phyloP scores from a whole-genome alignment of 805 yeast species.

The Saturnispora saitoi region DNA sequence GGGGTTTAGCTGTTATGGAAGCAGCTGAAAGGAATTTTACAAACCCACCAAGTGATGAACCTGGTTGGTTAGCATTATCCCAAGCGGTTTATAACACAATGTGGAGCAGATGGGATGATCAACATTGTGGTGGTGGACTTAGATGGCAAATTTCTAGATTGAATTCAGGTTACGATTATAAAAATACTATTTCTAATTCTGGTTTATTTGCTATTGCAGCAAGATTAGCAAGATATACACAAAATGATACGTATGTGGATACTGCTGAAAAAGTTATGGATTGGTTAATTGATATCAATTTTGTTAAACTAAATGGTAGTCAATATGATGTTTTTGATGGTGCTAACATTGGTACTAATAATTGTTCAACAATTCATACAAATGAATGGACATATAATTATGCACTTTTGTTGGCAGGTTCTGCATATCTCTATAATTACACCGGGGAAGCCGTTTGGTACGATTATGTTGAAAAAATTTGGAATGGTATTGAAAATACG shows the following conservation, averaged over 20 bases:
- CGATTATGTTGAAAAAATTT: slow-evolving; percentile 30
- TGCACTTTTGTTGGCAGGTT: slow-evolving; percentile 58
- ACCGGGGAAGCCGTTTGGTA: slow-evolving; percentile 43
- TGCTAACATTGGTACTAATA: slow-evolving; percentile 36
- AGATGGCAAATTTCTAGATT: slow-evolving; percentile 90
- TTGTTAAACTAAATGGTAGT: slow-evolving; percentile 22
- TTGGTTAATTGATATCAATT: slow-evolving; percentile 39
- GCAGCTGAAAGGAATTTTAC: slow-evolving; percentile 81
- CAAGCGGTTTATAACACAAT: slow-evolving; percentile 85
- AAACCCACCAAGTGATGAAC: slow-evolving; percentile 45
- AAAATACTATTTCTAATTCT: slow-evolving; percentile 83
- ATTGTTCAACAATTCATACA: slow-evolving; percentile 42
- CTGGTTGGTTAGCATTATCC: slow-evolving; percentile 60
- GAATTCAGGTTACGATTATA: slow-evolving; percentile 83
- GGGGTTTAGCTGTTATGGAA: slow-evolving; percentile 82
- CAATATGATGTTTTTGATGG: slow-evolving; percentile 45
- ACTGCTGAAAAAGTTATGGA: slow-evolving; percentile 67
- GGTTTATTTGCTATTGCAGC: slow-evolving; percentile 75
- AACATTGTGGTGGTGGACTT: slow-evolving; percentile 63
- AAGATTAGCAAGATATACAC: slow-evolving; percentile 71
- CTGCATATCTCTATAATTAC: slow-evolving; percentile 58
- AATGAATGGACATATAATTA: slow-evolving; percentile 64
- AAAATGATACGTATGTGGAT: slow-evolving; percentile 61
- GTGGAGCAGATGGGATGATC: slow-evolving; percentile 69
- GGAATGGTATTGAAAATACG: slow-evolving; percentile 31